A percentile compares a stretch with the other conserved stretches of the same genome.
Evolutionary conservation across 768 basidiomycete genomes (phyloP).

Genomic region (Suillus ampliporus): DNA sequence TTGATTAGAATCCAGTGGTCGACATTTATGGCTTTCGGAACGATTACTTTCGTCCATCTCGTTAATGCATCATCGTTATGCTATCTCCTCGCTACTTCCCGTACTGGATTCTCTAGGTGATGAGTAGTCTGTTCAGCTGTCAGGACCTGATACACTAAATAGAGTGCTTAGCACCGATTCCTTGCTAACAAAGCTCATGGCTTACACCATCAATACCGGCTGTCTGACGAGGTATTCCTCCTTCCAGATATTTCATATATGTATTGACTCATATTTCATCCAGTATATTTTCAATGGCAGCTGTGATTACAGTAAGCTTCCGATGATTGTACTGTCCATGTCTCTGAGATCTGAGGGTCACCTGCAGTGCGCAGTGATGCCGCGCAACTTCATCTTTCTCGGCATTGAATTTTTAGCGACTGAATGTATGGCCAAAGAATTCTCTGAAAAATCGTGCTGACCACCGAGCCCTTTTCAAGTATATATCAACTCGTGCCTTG

Average conservation of each 20-base stretch:
- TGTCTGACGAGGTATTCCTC: constrained; percentile 7
- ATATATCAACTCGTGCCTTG: constrained; percentile 2
- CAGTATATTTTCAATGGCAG: constrained; percentile 4
- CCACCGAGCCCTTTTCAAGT: not conserved
- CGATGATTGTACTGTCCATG: not conserved
- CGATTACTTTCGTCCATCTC: not conserved
- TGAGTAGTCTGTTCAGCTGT: not conserved
- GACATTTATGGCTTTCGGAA: constrained; percentile 5
- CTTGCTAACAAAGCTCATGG: constrained; percentile 8
- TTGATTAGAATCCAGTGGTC: constrained; percentile 1
- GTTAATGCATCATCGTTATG: constrained; percentile 9
- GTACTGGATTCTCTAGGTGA: constrained; percentile 7
- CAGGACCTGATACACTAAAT: not conserved
- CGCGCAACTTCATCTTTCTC: constrained; percentile 9
- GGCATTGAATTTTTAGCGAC: constrained; percentile 5
- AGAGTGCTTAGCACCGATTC: constrained; percentile 5
- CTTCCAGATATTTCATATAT: not conserved
- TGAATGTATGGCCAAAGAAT: not conserved
- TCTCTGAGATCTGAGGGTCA: not conserved
- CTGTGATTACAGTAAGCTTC: constrained; percentile 7
- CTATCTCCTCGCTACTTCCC: constrained; percentile 7
- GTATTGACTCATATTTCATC: not conserved
- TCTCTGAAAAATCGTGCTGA: not conserved
- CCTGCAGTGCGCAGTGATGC: constrained; percentile 12
- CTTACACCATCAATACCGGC: constrained; percentile 1